Conservation (phyloP, 2,329 filamentous ascomycete genomes). For the Moelleriella libera region DNA sequence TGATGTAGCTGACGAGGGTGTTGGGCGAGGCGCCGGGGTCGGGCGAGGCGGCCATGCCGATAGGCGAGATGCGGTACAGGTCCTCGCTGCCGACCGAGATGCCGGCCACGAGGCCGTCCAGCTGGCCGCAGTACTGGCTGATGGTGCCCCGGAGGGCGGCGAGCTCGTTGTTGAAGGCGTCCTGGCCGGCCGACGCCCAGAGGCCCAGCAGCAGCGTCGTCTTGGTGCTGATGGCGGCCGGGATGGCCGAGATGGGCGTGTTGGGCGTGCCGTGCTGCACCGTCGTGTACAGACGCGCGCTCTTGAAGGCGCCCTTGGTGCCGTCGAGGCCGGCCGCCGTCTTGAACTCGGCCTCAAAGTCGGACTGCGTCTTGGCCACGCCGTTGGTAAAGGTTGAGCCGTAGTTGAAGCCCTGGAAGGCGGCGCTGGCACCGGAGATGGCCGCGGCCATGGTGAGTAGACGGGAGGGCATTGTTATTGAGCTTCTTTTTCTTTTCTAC, state of each 20-base stretch:
- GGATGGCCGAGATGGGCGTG: conserved; percentile 57
- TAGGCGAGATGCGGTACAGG: conserved; percentile 65
- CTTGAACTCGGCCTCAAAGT: conserved; percentile 60
- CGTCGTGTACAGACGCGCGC: conserved; percentile 63
- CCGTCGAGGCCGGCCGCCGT: conserved; percentile 49
- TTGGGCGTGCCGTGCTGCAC: conserved; percentile 53
- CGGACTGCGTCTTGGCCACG: conserved; percentile 41
- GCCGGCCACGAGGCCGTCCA: conserved; percentile 56
- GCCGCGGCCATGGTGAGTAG: conserved; percentile 20
- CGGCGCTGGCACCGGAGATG: conserved; percentile 20
- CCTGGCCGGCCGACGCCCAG: conserved; percentile 60
- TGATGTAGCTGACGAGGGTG: conserved; percentile 55
- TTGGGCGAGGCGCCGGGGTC: conserved; percentile 49
- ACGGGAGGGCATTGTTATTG: conserved; percentile 6
- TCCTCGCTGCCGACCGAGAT: conserved; percentile 84
- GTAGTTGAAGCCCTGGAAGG: conserved; percentile 59
- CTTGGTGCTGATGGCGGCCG: conserved; percentile 68
- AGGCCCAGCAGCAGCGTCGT: conserved; percentile 70
- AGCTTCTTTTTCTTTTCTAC: too few relatives aligned
- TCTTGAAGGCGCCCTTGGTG: conserved; percentile 48
- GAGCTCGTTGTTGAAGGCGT: conserved; percentile 57
- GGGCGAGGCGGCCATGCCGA: conserved; percentile 47
- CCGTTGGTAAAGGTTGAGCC: conserved; percentile 48
- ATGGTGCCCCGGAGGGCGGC: conserved; percentile 57
- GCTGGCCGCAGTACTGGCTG: conserved; percentile 47